phyloP scores from a whole-genome alignment of 148 eudicot genomes.

The Polygonum maritimum region DNA sequence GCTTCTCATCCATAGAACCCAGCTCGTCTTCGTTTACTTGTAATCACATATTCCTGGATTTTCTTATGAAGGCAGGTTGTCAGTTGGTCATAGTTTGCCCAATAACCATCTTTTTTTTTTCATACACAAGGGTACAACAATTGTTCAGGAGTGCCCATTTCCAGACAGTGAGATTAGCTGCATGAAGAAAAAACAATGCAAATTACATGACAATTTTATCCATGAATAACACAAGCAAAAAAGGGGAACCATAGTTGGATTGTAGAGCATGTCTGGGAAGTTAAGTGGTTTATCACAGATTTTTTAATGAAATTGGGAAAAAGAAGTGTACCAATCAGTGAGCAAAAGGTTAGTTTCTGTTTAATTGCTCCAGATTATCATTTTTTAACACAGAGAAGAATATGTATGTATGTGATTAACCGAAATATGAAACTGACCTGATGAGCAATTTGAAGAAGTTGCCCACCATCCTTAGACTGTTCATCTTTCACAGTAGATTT shows the following conservation, averaged over 20 bases:
- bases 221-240: not conserved
- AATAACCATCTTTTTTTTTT: not conserved
- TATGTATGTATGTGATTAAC: not conserved
- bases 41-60: not conserved
- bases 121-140: not conserved
- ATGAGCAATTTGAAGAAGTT: conserved; percentile 11
- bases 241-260: not conserved
- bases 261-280: not conserved
- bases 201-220: not conserved
- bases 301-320: not conserved
- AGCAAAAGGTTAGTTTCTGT: not conserved
- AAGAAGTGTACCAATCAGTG: not conserved
- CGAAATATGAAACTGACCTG: conserved; percentile 6
- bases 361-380: not conserved
- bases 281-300: not conserved
- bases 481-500: conserved; percentile 6
- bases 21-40: not conserved
- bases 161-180: conserved; percentile 8
- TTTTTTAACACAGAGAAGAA: not conserved
- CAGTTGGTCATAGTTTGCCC: not conserved
- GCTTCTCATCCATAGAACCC: not conserved
- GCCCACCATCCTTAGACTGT: not conserved
- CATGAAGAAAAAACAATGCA: not conserved
- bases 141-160: not conserved
- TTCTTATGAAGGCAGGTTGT: not conserved